These are phyloP conservation scores for Trichoderma sp. DNA, from an alignment of 2,329 filamentous ascomycete genomes.

Conservation along the genomic window DNA sequence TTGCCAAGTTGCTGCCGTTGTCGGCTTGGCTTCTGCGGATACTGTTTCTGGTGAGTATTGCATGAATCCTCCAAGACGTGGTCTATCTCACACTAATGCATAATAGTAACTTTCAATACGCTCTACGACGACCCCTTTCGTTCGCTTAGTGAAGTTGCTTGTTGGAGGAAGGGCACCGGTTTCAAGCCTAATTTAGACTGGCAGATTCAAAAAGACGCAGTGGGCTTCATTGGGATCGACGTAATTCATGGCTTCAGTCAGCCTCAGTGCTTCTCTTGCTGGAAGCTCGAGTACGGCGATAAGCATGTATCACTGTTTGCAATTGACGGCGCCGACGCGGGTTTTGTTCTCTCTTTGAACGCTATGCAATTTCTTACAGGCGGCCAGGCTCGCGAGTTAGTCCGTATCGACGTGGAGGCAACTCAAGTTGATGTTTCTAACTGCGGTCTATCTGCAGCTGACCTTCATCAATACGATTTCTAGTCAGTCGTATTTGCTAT, in stretches of 20 bases:
- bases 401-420: neutral
- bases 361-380: slow-evolving; percentile 10
- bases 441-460: neutral
- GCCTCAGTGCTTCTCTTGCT: neutral
- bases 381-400: neutral
- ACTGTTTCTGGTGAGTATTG: neutral
- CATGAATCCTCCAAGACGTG: neutral
- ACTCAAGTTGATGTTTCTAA: slow-evolving; percentile 1
- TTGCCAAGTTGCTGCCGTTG: neutral
- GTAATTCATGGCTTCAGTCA: neutral
- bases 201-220: slow-evolving; percentile 12
- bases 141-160: slow-evolving; percentile 4
- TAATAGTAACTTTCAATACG: slow-evolving; percentile 3
- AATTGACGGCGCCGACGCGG: neutral
- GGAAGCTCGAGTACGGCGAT: neutral
- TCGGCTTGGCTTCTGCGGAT: neutral
- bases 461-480: slow-evolving; percentile 5
- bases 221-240: slow-evolving; percentile 4
- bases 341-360: neutral
- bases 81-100: neutral
- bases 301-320: neutral
- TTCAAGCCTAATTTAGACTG: slow-evolving; percentile 18
- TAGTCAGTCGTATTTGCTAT: neutral
- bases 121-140: slow-evolving; percentile 11
- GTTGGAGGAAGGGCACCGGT: slow-evolving; percentile 12